Percentiles rank a stretch among this genome's conserved stretches.
These are phyloP conservation scores for Limnanthes douglasii DNA, from an alignment of 345 rosid species.

Conservation along the genomic window DNA sequence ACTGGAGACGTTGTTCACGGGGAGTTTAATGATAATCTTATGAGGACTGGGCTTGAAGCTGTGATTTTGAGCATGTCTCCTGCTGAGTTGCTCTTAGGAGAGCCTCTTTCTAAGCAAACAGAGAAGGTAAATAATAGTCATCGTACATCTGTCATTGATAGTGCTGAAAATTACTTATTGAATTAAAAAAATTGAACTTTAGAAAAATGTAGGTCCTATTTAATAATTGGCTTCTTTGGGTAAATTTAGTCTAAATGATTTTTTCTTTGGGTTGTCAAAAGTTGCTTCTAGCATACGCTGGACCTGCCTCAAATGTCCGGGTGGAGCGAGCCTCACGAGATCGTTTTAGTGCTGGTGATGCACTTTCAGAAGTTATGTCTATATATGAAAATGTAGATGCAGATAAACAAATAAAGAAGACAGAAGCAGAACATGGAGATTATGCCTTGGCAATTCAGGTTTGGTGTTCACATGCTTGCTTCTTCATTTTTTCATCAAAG, in stretches of 20 bases:
- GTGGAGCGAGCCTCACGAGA: slow-evolving; percentile 44
- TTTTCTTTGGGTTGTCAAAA: slow-evolving; percentile 15
- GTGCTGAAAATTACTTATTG: too few relatives aligned
- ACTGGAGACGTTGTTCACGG: slow-evolving; percentile 84
- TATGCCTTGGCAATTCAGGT: slow-evolving; percentile 33
- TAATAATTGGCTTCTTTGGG: background rate
- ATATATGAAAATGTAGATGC: slow-evolving; percentile 32
- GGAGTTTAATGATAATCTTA: slow-evolving; percentile 50
- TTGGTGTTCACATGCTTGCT: background rate
- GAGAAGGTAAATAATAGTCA: slow-evolving; percentile 66
- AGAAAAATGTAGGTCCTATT: too few relatives aligned
- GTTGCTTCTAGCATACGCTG: slow-evolving; percentile 68
- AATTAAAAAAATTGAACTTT: too few relatives aligned
- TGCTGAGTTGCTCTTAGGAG: slow-evolving; percentile 64
- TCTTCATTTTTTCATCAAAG: background rate
- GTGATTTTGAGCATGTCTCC: slow-evolving; percentile 71
- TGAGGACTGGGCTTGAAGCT: slow-evolving; percentile 84
- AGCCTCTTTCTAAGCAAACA: slow-evolving; percentile 58
- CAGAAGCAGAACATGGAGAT: slow-evolving; percentile 12
- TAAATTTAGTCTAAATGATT: too few relatives aligned
- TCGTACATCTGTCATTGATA: too few relatives aligned
- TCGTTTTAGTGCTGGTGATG: slow-evolving; percentile 43
- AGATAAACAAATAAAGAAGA: slow-evolving; percentile 11
- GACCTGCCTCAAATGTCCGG: slow-evolving; percentile 78
- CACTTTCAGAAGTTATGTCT: slow-evolving; percentile 59